These are phyloP conservation scores for Penicillium sp. DNA, from an alignment of 2,329 filamentous ascomycete species.

Conservation along the genomic window DNA sequence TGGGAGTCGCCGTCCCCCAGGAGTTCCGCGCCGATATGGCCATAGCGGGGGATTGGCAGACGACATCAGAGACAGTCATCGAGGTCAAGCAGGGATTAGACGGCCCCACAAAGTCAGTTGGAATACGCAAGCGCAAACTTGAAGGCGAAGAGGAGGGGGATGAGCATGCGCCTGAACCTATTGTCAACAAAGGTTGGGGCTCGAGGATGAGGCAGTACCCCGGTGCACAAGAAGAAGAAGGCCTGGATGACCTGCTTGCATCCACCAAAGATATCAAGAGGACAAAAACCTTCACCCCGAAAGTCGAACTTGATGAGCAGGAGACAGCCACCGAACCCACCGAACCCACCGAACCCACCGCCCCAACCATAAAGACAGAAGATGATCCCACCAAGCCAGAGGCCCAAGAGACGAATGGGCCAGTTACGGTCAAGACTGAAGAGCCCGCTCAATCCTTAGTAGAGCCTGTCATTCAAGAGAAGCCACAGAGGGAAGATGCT, in stretches of 20 bases:
- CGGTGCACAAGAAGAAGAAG: constrained; percentile 31
- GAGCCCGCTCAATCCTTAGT: constrained; percentile 12
- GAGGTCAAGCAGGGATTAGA: constrained; percentile 37
- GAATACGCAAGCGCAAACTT: constrained; percentile 40
- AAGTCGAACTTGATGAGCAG: constrained; percentile 12
- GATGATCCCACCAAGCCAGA: constrained; percentile 8
- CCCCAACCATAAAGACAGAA: constrained; percentile 12
- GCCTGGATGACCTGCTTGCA: constrained; percentile 39
- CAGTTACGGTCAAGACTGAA: constrained; percentile 23
- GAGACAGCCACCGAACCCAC: constrained; percentile 7
- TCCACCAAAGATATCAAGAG: constrained; percentile 35
- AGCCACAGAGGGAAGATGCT: constrained; percentile 17
- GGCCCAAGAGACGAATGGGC: constrained; percentile 9
- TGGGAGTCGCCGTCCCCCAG: constrained; percentile 78
- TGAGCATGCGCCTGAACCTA: constrained; percentile 24
- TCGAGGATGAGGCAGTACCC: constrained; percentile 36
- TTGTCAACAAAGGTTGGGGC: constrained; percentile 39
- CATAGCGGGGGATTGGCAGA: constrained; percentile 80
- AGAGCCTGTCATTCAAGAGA: constrained; percentile 6
- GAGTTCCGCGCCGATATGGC: constrained; percentile 72
- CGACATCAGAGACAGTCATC: constrained; percentile 46
- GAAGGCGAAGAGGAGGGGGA: constrained; percentile 35
- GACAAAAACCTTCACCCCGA: constrained; percentile 16
- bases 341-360: constrained; percentile 2
- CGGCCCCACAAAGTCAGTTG: constrained; percentile 33